Evolutionary conservation across 495 filamentous ascomycete genomes (phyloP).

Genomic region (Xylaria scruposa): DNA sequence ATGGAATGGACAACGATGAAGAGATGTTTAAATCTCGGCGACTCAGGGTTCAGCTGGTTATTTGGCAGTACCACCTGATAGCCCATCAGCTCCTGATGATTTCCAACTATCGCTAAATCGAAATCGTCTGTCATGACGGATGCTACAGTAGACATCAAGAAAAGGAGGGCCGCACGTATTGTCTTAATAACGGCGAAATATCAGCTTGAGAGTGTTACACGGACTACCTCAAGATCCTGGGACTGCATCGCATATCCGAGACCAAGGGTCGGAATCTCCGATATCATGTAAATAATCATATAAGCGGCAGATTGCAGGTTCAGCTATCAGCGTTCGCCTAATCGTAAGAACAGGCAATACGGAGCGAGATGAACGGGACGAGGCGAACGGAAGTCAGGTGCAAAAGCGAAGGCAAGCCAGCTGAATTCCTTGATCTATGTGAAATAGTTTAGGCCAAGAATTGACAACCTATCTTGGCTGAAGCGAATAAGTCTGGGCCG

Average conservation of each 20-base stretch:
- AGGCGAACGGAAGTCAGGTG: too few species aligned
- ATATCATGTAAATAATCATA: too few species aligned
- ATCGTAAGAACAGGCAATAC: too few species aligned
- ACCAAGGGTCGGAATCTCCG: too few species aligned
- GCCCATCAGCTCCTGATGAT: neutral
- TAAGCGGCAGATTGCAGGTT: too few species aligned
- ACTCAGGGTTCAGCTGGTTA: neutral
- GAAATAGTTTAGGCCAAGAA: neutral
- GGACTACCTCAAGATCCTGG: too few species aligned
- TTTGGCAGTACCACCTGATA: neutral
- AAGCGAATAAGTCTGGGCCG: neutral
- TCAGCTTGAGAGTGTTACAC: too few species aligned
- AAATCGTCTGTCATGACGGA: neutral
- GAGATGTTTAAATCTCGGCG: neutral
- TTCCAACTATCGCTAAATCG: neutral
- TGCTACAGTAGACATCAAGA: neutral
- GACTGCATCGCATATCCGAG: too few species aligned
- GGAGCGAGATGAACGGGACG: too few species aligned
- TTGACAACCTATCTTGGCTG: neutral
- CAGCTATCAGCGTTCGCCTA: too few species aligned
- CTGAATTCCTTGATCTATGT: neutral
- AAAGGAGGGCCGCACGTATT: neutral
- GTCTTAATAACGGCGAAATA: neutral
- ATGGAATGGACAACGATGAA: neutral
- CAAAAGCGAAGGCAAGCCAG: neutral